These are phyloP conservation scores for Reticulascus tulasneorum DNA, from an alignment of 2,329 filamentous ascomycete genomes.

Conservation along the genomic window DNA sequence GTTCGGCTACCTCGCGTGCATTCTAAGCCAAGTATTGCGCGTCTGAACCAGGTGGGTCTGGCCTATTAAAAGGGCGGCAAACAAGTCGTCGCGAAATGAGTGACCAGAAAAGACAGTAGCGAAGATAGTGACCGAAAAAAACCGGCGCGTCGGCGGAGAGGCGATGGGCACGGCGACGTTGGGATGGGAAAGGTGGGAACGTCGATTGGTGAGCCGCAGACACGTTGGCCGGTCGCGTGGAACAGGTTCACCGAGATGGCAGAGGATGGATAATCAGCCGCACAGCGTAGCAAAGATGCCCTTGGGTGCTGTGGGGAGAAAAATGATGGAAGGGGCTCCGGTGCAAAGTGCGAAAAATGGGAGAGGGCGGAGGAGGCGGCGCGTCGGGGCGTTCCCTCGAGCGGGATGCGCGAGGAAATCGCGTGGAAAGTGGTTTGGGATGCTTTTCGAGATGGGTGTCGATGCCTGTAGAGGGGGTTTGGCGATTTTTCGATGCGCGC, in stretches of 20 bases:
- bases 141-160: slow-evolving; percentile 10
- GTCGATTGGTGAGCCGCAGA: slow-evolving; percentile 4
- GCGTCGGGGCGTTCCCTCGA: slow-evolving; percentile 37
- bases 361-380: slow-evolving; percentile 30
- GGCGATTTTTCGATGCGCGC: slow-evolving; percentile 60
- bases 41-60: slow-evolving; percentile 9
- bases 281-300: slow-evolving; percentile 4
- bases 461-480: slow-evolving; percentile 57
- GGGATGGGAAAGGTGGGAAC: slow-evolving; percentile 5
- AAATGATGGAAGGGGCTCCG: slow-evolving; percentile 22
- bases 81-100: slow-evolving; percentile 15
- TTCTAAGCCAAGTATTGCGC: slow-evolving; percentile 10
- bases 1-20: slow-evolving; percentile 13
- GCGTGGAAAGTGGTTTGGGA: slow-evolving; percentile 51
- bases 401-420: slow-evolving; percentile 45
- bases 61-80: slow-evolving; percentile 11
- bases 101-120: slow-evolving; percentile 12
- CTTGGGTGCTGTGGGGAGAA: slow-evolving; percentile 13
- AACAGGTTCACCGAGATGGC: slow-evolving; percentile 10
- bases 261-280: slow-evolving; percentile 10
- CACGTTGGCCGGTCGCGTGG: slow-evolving; percentile 12
- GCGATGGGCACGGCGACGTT: slow-evolving; percentile 3
- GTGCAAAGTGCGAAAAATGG: slow-evolving; percentile 38
- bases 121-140: slow-evolving; percentile 7
- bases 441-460: slow-evolving; percentile 51